A percentile compares a stretch with the other conserved stretches of the same genome.
Conservation (phyloP, 495 filamentous ascomycete species). For the Apodospora peruviana region DNA sequence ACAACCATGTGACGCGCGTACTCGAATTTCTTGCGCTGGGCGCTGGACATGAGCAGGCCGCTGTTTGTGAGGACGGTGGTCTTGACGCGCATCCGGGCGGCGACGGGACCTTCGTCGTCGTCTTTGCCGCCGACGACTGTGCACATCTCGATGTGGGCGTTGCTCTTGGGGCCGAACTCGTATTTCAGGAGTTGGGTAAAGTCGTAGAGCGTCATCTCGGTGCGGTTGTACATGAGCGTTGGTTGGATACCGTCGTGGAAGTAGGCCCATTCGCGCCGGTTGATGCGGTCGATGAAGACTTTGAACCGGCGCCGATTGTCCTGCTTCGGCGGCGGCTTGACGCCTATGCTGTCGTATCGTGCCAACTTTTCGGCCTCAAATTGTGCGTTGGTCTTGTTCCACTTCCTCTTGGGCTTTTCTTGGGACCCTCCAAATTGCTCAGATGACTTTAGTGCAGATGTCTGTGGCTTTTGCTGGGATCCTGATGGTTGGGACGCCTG, state of each 20-base stretch:
- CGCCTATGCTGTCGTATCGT: background rate
- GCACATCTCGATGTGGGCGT: constrained; percentile 13
- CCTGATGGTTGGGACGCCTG: too few relatives aligned
- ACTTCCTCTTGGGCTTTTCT: too few relatives aligned
- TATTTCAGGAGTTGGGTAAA: constrained; percentile 14
- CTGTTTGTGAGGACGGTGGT: background rate
- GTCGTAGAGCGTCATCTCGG: constrained; percentile 16
- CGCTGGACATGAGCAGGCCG: background rate
- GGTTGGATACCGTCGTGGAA: constrained; percentile 10
- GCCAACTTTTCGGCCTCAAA: background rate
- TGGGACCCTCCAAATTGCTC: too few relatives aligned
- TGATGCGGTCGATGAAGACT: constrained; percentile 15
- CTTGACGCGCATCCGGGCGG: constrained; percentile 11
- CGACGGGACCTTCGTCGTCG: constrained; percentile 3
- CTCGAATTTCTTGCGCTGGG: constrained; percentile 3
- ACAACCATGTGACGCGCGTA: constrained; percentile 16
- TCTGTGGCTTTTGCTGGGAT: too few relatives aligned
- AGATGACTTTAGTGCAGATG: too few relatives aligned
- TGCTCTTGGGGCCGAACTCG: constrained; percentile 12
- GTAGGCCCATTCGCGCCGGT: constrained; percentile 13
- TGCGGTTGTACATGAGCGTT: constrained; percentile 17
- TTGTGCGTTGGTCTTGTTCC: too few relatives aligned
- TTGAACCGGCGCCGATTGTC: constrained; percentile 13
- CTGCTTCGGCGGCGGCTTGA: constrained; percentile 4
- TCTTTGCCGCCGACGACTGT: constrained; percentile 13